phyloP scores from a whole-genome alignment of 2,329 filamentous ascomycete genomes.

The Lasiodiplodia theobromae region DNA sequence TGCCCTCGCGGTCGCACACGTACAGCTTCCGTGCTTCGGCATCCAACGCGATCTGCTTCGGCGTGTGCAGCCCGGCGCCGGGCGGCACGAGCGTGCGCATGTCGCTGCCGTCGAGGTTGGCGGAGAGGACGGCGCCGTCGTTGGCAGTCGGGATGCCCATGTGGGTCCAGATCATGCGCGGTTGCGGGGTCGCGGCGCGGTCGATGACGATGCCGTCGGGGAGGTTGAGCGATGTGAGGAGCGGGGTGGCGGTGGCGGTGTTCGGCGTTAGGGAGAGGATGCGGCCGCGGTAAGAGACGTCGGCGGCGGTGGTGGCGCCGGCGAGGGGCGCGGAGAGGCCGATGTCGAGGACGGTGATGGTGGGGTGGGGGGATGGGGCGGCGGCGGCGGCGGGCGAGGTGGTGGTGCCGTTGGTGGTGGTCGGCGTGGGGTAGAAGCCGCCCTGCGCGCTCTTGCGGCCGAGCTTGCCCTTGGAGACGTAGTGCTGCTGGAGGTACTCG shows the following conservation, averaged over 20 bases:
- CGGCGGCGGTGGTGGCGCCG: neutral
- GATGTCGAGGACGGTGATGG: constrained; percentile 19
- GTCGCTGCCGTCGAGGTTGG: constrained; percentile 58
- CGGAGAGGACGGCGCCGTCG: constrained; percentile 55
- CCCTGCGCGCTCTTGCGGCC: constrained; percentile 51
- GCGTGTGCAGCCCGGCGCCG: constrained; percentile 60
- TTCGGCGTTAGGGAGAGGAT: neutral
- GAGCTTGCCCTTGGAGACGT: constrained; percentile 56
- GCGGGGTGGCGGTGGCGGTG: neutral
- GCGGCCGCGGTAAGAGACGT: neutral
- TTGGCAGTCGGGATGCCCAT: constrained; percentile 36
- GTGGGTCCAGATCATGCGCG: constrained; percentile 42
- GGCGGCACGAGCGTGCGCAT: constrained; percentile 51
- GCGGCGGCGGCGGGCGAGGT: neutral
- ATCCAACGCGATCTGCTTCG: constrained; percentile 50
- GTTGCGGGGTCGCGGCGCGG: constrained; percentile 24
- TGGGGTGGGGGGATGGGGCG: neutral
- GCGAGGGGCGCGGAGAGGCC: constrained; percentile 12
- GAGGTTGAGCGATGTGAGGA: constrained; percentile 20
- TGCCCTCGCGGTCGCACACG: constrained; percentile 54
- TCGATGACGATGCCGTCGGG: constrained; percentile 44
- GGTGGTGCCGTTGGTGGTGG: neutral
- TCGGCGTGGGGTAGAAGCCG: constrained; percentile 43
- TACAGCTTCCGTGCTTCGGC: constrained; percentile 44
- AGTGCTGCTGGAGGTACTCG: constrained; percentile 55